Conservation (phyloP, 768 basidiomycete species). For the Exidia glandulosa region DNA sequence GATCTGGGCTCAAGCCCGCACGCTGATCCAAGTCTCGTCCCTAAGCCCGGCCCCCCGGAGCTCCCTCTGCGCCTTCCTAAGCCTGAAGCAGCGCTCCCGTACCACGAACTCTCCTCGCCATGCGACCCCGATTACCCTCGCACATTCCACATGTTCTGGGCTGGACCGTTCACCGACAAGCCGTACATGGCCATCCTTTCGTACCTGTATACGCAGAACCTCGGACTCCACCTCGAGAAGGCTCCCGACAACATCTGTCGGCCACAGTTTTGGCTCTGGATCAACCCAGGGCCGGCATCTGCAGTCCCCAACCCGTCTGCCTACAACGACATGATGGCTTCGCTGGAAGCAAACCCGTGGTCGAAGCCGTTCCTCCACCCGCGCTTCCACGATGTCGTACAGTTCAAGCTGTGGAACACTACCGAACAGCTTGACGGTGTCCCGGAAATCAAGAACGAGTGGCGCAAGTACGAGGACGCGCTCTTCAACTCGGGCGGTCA, state of each 20-base stretch:
- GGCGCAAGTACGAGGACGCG: constrained; percentile 63
- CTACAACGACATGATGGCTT: constrained; percentile 67
- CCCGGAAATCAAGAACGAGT: constrained; percentile 81
- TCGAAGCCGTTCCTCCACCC: constrained; percentile 89
- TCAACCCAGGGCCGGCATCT: constrained; percentile 95
- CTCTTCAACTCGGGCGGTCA: constrained; percentile 84
- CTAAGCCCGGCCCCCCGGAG: constrained; percentile 23
- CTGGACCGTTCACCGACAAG: constrained; percentile 96
- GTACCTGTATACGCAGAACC: constrained; percentile 93
- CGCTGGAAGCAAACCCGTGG: constrained; percentile 83
- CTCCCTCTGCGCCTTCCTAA: constrained; percentile 32
- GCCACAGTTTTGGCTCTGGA: constrained; percentile 96
- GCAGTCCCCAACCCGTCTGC: constrained; percentile 79
- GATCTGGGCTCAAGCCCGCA: constrained; percentile 36
- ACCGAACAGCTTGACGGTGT: constrained; percentile 92
- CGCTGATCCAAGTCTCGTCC: not conserved
- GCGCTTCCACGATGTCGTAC: constrained; percentile 82
- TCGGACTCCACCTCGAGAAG: constrained; percentile 62
- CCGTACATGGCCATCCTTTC: constrained; percentile 92
- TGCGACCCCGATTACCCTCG: constrained; percentile 83
- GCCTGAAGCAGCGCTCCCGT: constrained; percentile 39
- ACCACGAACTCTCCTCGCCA: constrained; percentile 43
- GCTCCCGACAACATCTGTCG: constrained; percentile 49
- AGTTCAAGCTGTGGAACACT: constrained; percentile 97
- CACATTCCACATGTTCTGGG: constrained; percentile 99